phyloP scores from a whole-genome alignment of 345 rosid genomes.

The Camelina neglecta region DNA sequence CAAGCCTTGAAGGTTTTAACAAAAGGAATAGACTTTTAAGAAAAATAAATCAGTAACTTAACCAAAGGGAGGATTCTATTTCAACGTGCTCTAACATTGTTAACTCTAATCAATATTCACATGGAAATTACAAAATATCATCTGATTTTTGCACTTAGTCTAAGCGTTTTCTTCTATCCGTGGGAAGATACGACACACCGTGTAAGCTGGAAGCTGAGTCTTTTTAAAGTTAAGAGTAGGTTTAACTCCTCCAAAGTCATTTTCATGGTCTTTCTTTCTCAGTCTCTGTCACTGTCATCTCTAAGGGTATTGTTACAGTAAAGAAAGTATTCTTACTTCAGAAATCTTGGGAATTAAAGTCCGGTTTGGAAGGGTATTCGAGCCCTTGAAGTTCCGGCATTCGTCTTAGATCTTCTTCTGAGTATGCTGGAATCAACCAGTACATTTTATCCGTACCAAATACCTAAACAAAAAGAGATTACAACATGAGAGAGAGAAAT shows the following conservation, averaged over 20 bases:
- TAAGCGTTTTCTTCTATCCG: conserved; percentile 12
- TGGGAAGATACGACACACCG: conserved; percentile 5
- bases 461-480: conserved; percentile 55
- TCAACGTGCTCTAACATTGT: conserved; percentile 34
- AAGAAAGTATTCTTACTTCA: conserved; percentile 18
- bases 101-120: conserved; percentile 11
- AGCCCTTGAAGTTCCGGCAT: conserved; percentile 95
- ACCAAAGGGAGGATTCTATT: background rate
- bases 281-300: conserved; percentile 17
- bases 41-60: conserved; percentile 3
- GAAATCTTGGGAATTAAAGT: conserved; percentile 77
- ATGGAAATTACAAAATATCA: background rate
- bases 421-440: conserved; percentile 82
- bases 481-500: conserved; percentile 17
- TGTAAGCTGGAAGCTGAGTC: conserved; percentile 8
- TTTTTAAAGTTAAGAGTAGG: conserved; percentile 7
- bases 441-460: conserved; percentile 82
- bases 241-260: conserved; percentile 3
- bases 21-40: conserved; percentile 2
- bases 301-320: conserved; percentile 44
- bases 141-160: background rate
- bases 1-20: background rate
- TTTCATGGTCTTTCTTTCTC: background rate
- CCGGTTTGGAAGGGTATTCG: conserved; percentile 91
- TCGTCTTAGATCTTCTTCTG: conserved; percentile 83